Evolutionary conservation across 257 asterid species (phyloP).

Genomic region (Gentiana straminea): DNA sequence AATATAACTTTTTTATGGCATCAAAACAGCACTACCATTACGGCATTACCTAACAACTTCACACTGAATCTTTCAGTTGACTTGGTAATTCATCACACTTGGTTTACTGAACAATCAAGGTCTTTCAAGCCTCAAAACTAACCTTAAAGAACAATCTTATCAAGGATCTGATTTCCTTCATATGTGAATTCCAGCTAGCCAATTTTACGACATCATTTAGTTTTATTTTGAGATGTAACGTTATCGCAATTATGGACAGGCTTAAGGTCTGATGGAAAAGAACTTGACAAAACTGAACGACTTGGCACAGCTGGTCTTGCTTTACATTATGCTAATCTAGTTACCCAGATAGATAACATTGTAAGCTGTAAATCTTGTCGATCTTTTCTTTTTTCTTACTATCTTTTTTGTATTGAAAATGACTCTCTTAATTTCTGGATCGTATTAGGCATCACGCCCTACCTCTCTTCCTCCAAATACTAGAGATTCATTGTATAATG

Average conservation of each 20-base stretch:
- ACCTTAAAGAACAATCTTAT: no score
- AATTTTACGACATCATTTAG: no score
- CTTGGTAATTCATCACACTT: no score
- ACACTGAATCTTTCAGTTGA: no score
- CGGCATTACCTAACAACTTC: no score
- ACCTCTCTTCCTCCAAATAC: conserved; percentile 90
- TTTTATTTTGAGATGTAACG: no score
- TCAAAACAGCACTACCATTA: no score
- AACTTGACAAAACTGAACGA: conserved; percentile 50
- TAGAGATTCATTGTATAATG: conserved; percentile 81
- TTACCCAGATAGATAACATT: conserved; percentile 80
- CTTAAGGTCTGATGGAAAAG: conserved; percentile 33
- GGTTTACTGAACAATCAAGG: no score
- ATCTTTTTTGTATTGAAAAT: conserved; percentile 6
- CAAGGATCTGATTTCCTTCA: no score
- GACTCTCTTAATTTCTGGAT: conserved; percentile 2
- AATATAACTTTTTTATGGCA: not conserved
- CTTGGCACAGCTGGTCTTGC: conserved; percentile 91
- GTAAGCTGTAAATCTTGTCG: conserved; percentile 31
- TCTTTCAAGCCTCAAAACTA: no score
- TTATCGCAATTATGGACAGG: conserved; percentile 29
- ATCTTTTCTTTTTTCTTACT: not conserved
- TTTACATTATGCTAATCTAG: conserved; percentile 86
- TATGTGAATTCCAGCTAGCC: no score
- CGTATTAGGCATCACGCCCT: conserved; percentile 70